Evolutionary conservation across 768 basidiomycete species (phyloP), one percentile per base, ranked within the genome.

Genomic region (Collybia nuda): DNA sequence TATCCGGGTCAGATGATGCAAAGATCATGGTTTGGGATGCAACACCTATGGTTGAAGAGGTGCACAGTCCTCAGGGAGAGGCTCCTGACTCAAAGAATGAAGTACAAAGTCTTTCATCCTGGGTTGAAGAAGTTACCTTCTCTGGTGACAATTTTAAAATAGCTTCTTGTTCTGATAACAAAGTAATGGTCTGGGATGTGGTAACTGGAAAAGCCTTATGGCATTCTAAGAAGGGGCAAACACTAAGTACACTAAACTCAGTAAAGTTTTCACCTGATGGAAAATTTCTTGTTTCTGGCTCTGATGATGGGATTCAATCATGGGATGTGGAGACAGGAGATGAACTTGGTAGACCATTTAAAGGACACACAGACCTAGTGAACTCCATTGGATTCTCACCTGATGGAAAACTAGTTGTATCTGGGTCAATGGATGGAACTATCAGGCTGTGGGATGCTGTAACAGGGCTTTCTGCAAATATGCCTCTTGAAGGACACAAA

Each of bases 401-500:
- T 3, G 21, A 24, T 26, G 23, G 23, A 15, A 43, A 43, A 17
- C 4, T 8, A 2, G 28, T 43, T 18, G 22, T 43, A 7, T 43
- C 42, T 6, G 42, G 21, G 2, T 32, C 32, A 11, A 14, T 11
- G 12, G 32, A 18, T 6, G 18, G 14, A 3, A 43, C 21, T 6
- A 49, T 67, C 18, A 44, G 59, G 19, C 41, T 67, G 2, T 69
- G 67, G 66, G 55, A 68, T 53, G 54, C 44, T 3, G 12, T 26
- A n/a, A 35, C 44, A 35, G 32, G 32, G 2, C 12, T 32, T 32
- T 11, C 32, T 11, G 12, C 3, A 5, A 14, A 6, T 14, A 4
- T 6, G 12, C 32, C 14, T 11, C 12, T 32, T 11, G 9, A 32
- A 32, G 9, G 9, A 4, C 32, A 32, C 12, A 11, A 9, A 11